A percentile compares a stretch with the other conserved stretches of the same genome.
Conservation (phyloP, 2,329 filamentous ascomycete species). For the Penicillium sp. region DNA sequence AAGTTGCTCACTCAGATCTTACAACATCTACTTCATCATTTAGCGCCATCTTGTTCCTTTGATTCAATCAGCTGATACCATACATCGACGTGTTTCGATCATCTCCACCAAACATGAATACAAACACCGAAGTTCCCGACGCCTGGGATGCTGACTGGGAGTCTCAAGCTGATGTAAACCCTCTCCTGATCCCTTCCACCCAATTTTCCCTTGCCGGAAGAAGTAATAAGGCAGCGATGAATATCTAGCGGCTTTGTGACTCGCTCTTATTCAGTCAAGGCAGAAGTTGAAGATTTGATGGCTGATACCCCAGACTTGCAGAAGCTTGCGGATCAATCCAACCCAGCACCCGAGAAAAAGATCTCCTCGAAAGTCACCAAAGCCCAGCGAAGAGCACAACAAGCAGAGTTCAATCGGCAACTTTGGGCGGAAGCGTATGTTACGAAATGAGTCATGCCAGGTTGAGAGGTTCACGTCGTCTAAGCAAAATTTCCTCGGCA, state of each 20-base stretch:
- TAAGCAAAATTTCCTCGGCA: constrained; percentile 30
- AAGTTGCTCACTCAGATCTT: constrained; percentile 10
- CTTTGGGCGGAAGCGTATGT: constrained; percentile 81
- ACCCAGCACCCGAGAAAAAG: constrained; percentile 41
- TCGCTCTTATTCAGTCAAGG: neutral
- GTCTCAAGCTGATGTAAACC: constrained; percentile 61
- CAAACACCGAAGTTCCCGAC: constrained; percentile 57
- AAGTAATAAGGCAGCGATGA: too few species aligned
- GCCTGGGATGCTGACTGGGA: constrained; percentile 96
- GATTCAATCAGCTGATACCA: neutral
- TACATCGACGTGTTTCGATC: neutral
- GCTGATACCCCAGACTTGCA: constrained; percentile 21
- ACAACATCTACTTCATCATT: constrained; percentile 1
- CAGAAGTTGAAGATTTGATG: neutral
- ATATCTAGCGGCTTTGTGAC: neutral
- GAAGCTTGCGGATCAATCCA: constrained; percentile 34
- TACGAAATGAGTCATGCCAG: neutral
- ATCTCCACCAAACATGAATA: constrained; percentile 27
- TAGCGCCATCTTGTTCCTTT: neutral
- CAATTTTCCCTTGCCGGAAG: too few species aligned
- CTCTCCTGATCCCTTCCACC: neutral
- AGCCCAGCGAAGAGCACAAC: constrained; percentile 70
- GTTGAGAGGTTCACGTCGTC: neutral
- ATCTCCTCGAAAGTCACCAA: constrained; percentile 56
- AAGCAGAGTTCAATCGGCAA: constrained; percentile 75